Evolutionary conservation across 352 stramenopile genomes (phyloP).

Genomic region (Globisporangium alternatum): DNA sequence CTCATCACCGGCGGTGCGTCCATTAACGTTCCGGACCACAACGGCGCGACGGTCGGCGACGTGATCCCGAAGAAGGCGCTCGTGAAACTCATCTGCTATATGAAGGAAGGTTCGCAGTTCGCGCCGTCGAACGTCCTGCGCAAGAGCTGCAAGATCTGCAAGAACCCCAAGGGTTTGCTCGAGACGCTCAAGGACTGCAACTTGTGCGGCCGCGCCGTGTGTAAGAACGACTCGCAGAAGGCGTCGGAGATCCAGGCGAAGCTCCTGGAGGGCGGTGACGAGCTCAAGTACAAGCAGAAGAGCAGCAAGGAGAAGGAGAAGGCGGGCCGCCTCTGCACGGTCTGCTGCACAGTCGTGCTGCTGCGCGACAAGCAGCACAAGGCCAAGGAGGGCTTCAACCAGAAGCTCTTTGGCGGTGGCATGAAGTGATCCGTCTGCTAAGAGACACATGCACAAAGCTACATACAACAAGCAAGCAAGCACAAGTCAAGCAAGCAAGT

Average conservation of each 20-base stretch:
- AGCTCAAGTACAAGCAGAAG: constrained; percentile 15
- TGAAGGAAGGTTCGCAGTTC: constrained; percentile 72
- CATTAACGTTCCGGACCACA: constrained; percentile 83
- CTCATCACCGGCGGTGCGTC: constrained; percentile 70
- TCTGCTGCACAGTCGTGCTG: constrained; percentile 78
- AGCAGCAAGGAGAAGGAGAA: constrained; percentile 58
- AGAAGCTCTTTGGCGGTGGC: constrained; percentile 68
- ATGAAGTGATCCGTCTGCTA: constrained; percentile 39
- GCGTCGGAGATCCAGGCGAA: constrained; percentile 61
- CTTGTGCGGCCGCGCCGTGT: constrained; percentile 72
- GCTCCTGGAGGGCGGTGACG: constrained; percentile 32
- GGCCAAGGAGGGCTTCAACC: constrained; percentile 70
- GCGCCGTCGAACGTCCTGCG: constrained; percentile 50
- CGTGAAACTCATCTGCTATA: constrained; percentile 73
- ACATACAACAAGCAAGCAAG: not conserved
- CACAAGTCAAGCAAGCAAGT: not conserved
- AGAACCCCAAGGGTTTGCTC: constrained; percentile 69
- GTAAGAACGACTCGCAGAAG: constrained; percentile 84
- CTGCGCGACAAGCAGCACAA: constrained; percentile 75
- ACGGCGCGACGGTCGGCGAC: constrained; percentile 77
- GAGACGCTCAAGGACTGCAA: constrained; percentile 74
- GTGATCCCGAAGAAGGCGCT: constrained; percentile 72
- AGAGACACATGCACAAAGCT: not conserved
- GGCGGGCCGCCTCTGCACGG: constrained; percentile 58
- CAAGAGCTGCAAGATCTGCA: constrained; percentile 81